A percentile compares a stretch with the other conserved stretches of the same genome.
Conservation (phyloP, 306 rosid species). For the Pterocarpus santalinus region DNA sequence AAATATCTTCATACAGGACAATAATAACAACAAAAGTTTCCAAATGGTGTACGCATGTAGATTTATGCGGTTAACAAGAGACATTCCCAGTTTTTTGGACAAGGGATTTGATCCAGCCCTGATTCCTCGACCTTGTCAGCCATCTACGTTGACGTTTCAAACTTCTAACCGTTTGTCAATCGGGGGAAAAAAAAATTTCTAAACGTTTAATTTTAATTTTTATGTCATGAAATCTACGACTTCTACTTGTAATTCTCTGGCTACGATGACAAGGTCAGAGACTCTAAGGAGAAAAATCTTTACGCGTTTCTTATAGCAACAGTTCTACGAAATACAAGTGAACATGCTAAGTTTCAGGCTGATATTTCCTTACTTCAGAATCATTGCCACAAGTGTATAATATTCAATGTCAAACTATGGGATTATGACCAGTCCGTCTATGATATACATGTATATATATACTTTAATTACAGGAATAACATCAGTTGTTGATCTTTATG, state of each 20-base stretch:
- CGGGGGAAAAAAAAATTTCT: too few relatives aligned
- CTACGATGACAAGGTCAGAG: neutral
- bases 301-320: neutral
- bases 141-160: neutral
- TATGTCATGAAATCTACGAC: neutral
- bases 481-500: neutral
- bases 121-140: too few relatives aligned
- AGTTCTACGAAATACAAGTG: neutral
- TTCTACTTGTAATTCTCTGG: neutral
- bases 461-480: neutral
- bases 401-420: neutral
- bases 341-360: neutral
- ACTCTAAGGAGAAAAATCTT: neutral
- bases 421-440: slow-evolving; percentile 5
- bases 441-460: neutral
- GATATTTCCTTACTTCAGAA: neutral
- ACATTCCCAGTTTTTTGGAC: neutral
- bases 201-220: too few relatives aligned
- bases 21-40: too few relatives aligned
- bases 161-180: neutral
- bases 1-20: too few relatives aligned
- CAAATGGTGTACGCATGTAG: too few relatives aligned
- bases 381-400: neutral
- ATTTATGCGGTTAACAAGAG: neutral
- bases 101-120: too few relatives aligned